These are phyloP conservation scores for Tylopilus balloui DNA, from an alignment of 768 basidiomycete species.

Conservation along the genomic window DNA sequence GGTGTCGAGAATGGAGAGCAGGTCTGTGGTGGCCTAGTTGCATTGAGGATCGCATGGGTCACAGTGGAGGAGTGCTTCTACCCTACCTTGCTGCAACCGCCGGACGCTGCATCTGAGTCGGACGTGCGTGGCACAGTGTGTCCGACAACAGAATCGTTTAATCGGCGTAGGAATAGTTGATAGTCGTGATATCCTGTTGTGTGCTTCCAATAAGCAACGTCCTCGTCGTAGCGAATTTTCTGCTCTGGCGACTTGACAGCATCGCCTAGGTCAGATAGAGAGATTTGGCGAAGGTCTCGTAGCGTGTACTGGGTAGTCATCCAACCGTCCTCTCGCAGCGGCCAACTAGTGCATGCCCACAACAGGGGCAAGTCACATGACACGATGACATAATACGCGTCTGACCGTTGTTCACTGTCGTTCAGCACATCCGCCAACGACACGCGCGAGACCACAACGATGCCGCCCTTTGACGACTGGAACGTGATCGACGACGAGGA, in stretches of 20 bases:
- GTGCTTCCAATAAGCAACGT: constrained; percentile 66
- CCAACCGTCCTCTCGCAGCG: no score
- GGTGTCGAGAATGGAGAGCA: constrained; percentile 56
- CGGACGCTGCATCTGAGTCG: neutral
- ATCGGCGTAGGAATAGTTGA: constrained; percentile 64
- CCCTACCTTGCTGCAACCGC: constrained; percentile 18
- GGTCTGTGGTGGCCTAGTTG: constrained; percentile 42
- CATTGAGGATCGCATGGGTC: neutral
- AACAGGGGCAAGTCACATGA: constrained; percentile 20
- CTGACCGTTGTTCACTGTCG: neutral
- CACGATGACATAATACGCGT: constrained; percentile 25
- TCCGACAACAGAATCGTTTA: constrained; percentile 77
- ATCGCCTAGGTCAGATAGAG: constrained; percentile 19
- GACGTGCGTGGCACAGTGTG: constrained; percentile 42
- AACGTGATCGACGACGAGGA: constrained; percentile 76
- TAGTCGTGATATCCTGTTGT: constrained; percentile 73
- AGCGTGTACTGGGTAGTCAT: constrained; percentile 19
- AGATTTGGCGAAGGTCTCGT: constrained; percentile 32
- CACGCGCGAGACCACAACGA: constrained; percentile 16
- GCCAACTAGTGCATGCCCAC: no score
- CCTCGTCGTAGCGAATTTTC: constrained; percentile 67
- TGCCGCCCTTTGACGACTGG: constrained; percentile 79
- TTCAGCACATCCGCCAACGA: neutral
- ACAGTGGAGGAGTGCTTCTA: neutral
- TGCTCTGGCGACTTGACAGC: constrained; percentile 34